A percentile compares a stretch with the other conserved stretches of the same genome.
These are phyloP conservation scores for Rhypophila decipiens DNA, from an alignment of 495 filamentous ascomycete genomes.

Conservation along the genomic window DNA sequence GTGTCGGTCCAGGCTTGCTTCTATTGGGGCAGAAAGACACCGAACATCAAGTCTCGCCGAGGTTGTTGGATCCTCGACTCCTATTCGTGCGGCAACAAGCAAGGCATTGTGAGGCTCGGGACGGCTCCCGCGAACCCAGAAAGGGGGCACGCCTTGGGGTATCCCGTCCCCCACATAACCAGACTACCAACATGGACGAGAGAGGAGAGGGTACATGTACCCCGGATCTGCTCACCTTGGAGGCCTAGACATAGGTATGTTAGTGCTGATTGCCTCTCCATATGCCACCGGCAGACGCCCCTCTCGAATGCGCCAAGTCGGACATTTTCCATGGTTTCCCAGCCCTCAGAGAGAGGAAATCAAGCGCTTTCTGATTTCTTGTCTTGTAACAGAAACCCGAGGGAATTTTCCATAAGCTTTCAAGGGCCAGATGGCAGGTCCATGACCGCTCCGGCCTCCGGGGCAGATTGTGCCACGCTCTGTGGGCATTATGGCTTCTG, in stretches of 20 bases:
- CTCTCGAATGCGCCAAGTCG: neutral
- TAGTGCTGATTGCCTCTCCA: too few species aligned
- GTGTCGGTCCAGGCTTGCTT: neutral
- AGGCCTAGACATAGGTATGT: neutral
- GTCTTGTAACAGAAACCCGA: too few species aligned
- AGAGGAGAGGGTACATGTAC: neutral
- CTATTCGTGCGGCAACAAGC: neutral
- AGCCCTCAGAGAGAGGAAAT: too few species aligned
- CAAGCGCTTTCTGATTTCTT: too few species aligned
- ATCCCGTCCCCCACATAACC: neutral
- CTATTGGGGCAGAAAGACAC: neutral
- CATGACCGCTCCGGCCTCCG: too few species aligned
- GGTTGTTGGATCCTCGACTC: neutral
- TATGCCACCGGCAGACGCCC: too few species aligned
- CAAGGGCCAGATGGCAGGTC: too few species aligned
- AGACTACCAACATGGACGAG: neutral
- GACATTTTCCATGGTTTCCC: too few species aligned
- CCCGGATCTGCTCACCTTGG: neutral
- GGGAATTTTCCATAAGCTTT: too few species aligned
- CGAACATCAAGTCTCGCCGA: neutral
- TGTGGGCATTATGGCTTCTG: too few species aligned
- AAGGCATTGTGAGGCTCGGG: neutral
- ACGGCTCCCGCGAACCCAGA: neutral
- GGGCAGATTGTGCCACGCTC: too few species aligned
- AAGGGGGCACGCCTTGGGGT: neutral